Percentiles rank a stretch among this genome's conserved stretches.
These are phyloP conservation scores for Chalciporus chontae DNA, from an alignment of 768 basidiomycete species.

Conservation along the genomic window DNA sequence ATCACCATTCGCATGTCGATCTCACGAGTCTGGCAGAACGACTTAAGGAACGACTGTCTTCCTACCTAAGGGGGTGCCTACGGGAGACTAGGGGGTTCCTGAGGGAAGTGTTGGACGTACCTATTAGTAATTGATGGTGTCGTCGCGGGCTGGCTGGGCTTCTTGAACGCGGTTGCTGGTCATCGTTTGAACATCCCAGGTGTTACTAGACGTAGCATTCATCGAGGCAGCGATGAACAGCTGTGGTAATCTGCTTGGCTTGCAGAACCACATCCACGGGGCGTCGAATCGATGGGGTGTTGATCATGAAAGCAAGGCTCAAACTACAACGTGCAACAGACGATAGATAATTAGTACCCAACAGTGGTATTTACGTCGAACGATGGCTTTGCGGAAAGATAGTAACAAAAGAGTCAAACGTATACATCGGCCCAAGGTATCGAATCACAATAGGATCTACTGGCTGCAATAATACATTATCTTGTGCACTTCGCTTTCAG, in stretches of 20 bases:
- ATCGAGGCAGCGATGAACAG: not conserved
- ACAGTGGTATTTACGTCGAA: not conserved
- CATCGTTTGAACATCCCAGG: not conserved
- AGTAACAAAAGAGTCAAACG: not conserved
- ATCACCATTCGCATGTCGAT: no score
- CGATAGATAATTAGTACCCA: no score
- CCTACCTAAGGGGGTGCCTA: no score
- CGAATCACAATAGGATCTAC: not conserved
- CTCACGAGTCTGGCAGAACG: no score
- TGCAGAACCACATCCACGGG: not conserved
- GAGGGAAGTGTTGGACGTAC: no score
- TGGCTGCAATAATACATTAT: constrained; percentile 1
- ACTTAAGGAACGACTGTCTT: no score
- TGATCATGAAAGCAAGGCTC: no score
- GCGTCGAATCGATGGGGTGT: not conserved
- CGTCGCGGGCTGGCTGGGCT: no score
- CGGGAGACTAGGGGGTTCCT: no score
- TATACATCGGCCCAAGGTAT: not conserved
- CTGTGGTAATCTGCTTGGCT: not conserved
- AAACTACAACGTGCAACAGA: not conserved
- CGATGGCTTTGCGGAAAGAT: not conserved
- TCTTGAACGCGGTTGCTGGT: not conserved
- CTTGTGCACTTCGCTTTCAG: not conserved
- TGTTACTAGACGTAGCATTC: not conserved
- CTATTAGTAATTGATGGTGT: no score